Conservation (phyloP, 2,329 filamentous ascomycete genomes). For the Ceratocystis colombiana region DNA sequence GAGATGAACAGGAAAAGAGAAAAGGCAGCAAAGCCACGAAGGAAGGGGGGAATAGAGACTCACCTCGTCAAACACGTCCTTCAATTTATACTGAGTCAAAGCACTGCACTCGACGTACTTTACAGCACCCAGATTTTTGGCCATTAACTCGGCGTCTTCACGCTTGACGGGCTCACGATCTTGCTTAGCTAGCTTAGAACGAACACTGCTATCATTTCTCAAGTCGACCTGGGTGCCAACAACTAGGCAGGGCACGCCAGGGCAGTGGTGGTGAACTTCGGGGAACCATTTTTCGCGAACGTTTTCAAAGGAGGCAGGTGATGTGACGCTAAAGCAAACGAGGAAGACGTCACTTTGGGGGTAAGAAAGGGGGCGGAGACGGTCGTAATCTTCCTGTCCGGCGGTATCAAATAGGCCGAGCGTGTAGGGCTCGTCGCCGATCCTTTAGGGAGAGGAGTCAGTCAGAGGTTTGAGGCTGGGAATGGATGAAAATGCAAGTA, state of each 20-base stretch:
- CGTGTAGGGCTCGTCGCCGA: slow-evolving; percentile 96
- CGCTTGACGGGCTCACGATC: slow-evolving; percentile 89
- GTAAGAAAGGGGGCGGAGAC: slow-evolving; percentile 90
- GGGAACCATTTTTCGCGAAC: slow-evolving; percentile 98
- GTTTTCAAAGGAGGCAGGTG: slow-evolving; percentile 96
- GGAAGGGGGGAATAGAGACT: slow-evolving; percentile 29
- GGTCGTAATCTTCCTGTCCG: slow-evolving; percentile 98
- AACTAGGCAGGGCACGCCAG: slow-evolving; percentile 92
- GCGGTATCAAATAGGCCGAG: slow-evolving; percentile 96
- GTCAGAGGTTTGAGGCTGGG: not conserved
- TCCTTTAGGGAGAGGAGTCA: slow-evolving; percentile 50
- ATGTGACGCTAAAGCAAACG: slow-evolving; percentile 97
- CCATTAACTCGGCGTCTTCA: slow-evolving; percentile 92
- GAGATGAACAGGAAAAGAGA: not conserved
- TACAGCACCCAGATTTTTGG: slow-evolving; percentile 90
- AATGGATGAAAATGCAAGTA: slow-evolving; percentile 17
- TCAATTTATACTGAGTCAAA: slow-evolving; percentile 94
- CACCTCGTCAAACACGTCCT: slow-evolving; percentile 99
- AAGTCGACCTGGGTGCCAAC: slow-evolving; percentile 97
- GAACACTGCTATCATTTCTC: slow-evolving; percentile 74
- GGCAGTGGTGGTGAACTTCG: slow-evolving; percentile 97
- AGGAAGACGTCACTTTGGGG: slow-evolving; percentile 98
- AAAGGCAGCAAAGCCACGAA: not conserved
- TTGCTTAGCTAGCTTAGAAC: slow-evolving; percentile 87
- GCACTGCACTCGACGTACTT: slow-evolving; percentile 99